phyloP scores from a whole-genome alignment of 192 early-diverging fungal species.

The Neocallimastix lanati region DNA sequence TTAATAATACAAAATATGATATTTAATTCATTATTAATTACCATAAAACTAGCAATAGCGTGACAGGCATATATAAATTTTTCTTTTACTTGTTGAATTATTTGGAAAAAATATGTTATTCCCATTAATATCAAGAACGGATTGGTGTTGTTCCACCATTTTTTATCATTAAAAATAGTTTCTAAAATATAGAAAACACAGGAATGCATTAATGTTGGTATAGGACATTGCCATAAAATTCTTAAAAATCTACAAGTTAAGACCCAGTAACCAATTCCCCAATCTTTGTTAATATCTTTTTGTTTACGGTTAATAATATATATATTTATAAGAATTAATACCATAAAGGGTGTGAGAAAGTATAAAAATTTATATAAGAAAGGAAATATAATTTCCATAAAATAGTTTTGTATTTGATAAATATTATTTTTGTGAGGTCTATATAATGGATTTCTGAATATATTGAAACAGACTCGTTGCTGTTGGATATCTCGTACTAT shows the following conservation, averaged over 20 bases:
- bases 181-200: background rate
- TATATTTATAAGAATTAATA: background rate
- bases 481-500: background rate
- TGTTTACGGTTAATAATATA: background rate
- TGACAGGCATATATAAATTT: background rate
- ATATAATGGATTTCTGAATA: background rate
- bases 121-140: background rate
- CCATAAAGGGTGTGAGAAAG: background rate
- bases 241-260: background rate
- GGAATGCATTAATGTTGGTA: background rate
- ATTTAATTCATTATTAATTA: too few relatives aligned
- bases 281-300: background rate
- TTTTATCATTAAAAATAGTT: background rate
- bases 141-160: background rate
- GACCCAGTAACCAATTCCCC: background rate
- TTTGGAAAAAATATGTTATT: background rate
- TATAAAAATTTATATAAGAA: background rate
- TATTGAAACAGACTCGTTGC: background rate
- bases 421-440: background rate
- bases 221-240: background rate
- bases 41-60: background rate
- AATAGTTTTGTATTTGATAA: background rate
- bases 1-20: too few relatives aligned
- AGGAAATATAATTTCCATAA: background rate
- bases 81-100: background rate